Base-by-base conservation (phyloP, 1,284 basidiomycete species). In the Malassezia furfur region DNA sequence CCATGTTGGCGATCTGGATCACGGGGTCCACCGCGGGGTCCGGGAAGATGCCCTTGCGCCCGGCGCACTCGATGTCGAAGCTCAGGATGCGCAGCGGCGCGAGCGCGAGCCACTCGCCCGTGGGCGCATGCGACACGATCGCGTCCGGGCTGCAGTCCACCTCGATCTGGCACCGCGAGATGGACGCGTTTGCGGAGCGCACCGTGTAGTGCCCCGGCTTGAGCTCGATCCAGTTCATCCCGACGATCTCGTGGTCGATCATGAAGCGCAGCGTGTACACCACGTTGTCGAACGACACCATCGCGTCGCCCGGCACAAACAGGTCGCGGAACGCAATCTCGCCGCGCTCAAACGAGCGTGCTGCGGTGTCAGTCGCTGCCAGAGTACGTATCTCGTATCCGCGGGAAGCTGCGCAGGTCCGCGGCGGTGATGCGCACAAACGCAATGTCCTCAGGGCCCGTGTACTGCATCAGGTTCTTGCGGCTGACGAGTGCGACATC, bases 1-100 rank as follows among this genome's bases (percentile, higher is more conserved):
- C 72, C 72, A 74, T 74, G 50, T 65, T 66, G 28, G 71, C 72
- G 45, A 74, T 74, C 54, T 74, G 72, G 50, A 74, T 74, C 59
- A 74, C 72, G 5, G 72, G 72, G 39, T 74, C 72, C 19, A 67
- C 38, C 11, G 59, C 52, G 2, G 72, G 60, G 22, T 74, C 70
- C 5, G 72, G 72, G 43, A 74, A 74, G 46, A 74, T 60, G 44
- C 72, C 72, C 41, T 74, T 74, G 45, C 72, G 64, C n/a, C 72
- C 72, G 5, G 72, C 72, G 38, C 72, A 74, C 47, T 74, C 72
- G 48, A 74, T 74, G 52, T 74, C 72, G 53, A 74, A 74, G 51
- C 71, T 73, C 43, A 74, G 57, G 34, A 71, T 70, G 37, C 72
- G 67, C 6, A 74, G 62, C 11, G 72, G 72, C 3, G 72, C 72